Conservation (phyloP, 257 asterid genomes). For the Coffea canephora region DNA sequence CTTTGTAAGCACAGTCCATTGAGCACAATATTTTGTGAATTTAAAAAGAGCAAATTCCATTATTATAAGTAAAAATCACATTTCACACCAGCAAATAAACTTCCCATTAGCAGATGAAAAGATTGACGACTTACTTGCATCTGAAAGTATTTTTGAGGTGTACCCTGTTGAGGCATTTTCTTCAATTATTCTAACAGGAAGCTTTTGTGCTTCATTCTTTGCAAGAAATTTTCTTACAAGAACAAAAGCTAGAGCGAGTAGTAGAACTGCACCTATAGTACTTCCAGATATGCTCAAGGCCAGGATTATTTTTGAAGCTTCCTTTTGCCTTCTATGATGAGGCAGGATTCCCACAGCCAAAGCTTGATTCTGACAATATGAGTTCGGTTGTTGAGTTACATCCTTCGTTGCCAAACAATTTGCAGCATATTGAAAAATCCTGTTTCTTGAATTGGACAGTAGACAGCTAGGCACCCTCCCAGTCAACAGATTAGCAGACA, state of each 20-base stretch:
- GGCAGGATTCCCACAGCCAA: conserved; percentile 81
- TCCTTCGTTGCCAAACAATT: conserved; percentile 58
- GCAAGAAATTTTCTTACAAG: conserved; percentile 42
- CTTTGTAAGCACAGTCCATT: background rate
- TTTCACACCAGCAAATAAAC: background rate
- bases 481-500: conserved; percentile 66
- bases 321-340: conserved; percentile 38
- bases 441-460: conserved; percentile 28
- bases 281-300: conserved; percentile 55
- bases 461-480: conserved; percentile 75
- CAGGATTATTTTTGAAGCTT: conserved; percentile 38
- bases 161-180: conserved; percentile 56
- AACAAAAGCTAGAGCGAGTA: conserved; percentile 37
- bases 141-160: conserved; percentile 65
- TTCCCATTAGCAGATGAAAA: background rate
- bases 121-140: conserved; percentile 63
- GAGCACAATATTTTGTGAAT: background rate
- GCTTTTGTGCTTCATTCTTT: conserved; percentile 27
- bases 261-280: conserved; percentile 44
- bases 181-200: conserved; percentile 34
- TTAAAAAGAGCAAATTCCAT: background rate
- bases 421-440: conserved; percentile 39
- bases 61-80: background rate
- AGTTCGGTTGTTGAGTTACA: conserved; percentile 50
- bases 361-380: conserved; percentile 71